Evolutionary conservation across 441 rosid genomes (phyloP).

Genomic region (Manihot esculenta): DNA sequence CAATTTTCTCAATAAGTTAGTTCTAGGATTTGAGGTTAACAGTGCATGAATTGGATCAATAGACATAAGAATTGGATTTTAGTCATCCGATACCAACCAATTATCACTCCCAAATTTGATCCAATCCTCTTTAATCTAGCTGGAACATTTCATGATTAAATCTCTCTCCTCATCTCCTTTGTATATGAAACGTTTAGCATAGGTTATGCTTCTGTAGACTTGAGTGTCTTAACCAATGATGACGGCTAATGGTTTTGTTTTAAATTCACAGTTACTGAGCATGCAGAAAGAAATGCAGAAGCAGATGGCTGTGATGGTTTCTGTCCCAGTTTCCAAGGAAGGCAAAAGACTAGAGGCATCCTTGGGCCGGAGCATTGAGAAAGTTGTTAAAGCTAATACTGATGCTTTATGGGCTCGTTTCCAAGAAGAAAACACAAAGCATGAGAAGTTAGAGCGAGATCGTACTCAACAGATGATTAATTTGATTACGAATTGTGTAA

Average conservation of each 20-base stretch:
- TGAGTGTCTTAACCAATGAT: constrained; percentile 41
- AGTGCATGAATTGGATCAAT: not conserved
- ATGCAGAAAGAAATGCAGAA: constrained; percentile 86
- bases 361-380: constrained; percentile 70
- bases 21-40: not conserved
- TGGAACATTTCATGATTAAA: not conserved
- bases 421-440: constrained; percentile 71
- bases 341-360: constrained; percentile 79
- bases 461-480: constrained; percentile 56
- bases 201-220: constrained; percentile 28
- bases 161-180: not conserved
- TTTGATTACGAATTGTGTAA: constrained; percentile 52
- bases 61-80: not conserved
- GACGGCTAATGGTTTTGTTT: constrained; percentile 2
- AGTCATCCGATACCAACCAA: not conserved
- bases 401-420: constrained; percentile 87
- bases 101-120: not conserved
- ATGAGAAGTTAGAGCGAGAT: constrained; percentile 64
- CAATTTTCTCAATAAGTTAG: not conserved
- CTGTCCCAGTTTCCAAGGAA: constrained; percentile 61
- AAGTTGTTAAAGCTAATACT: constrained; percentile 58
- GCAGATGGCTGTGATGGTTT: constrained; percentile 58
- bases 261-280: constrained; percentile 50
- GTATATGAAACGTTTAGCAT: not conserved
- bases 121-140: not conserved